A percentile compares a stretch with the other conserved stretches of the same genome.
Evolutionary conservation across 1,284 basidiomycete genomes (phyloP).

Genomic region (Trichosporon coremiiforme): DNA sequence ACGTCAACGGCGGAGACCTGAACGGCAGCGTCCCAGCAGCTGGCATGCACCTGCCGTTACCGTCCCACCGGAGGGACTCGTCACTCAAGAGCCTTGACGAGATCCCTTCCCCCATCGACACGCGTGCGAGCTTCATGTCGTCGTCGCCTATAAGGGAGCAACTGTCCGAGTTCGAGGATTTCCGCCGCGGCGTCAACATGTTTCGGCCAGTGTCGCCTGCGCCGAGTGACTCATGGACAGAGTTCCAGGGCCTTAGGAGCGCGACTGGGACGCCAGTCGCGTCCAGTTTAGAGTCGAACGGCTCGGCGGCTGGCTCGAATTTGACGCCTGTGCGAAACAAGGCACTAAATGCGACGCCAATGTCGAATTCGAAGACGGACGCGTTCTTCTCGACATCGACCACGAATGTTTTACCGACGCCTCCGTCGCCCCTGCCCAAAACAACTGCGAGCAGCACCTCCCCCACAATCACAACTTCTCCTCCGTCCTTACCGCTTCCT

Average conservation of each 20-base stretch:
- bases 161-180: not conserved
- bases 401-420: slow-evolving; percentile 3
- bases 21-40: slow-evolving; percentile 26
- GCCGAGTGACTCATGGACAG: slow-evolving; percentile 6
- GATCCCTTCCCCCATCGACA: slow-evolving; percentile 25
- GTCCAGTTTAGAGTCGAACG: not conserved
- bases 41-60: slow-evolving; percentile 13
- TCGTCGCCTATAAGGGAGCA: not conserved
- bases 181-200: slow-evolving; percentile 2
- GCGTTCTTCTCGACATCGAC: slow-evolving; percentile 43
- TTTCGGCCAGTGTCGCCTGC: slow-evolving; percentile 15
- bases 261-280: not conserved
- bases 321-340: not conserved
- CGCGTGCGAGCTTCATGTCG: not conserved
- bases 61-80: slow-evolving; percentile 19
- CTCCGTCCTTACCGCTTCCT: not conserved
- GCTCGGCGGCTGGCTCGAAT: slow-evolving; percentile 2
- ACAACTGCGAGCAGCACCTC: not conserved
- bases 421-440: not conserved
- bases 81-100: slow-evolving; percentile 29
- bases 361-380: slow-evolving; percentile 46
- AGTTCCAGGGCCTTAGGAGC: slow-evolving; percentile 10
- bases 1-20: slow-evolving; percentile 50
- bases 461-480: not conserved
- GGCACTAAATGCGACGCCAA: not conserved